Evolutionary conservation across 2,329 filamentous ascomycete species (phyloP).

Genomic region (Coniochaeta hoffmannii): DNA sequence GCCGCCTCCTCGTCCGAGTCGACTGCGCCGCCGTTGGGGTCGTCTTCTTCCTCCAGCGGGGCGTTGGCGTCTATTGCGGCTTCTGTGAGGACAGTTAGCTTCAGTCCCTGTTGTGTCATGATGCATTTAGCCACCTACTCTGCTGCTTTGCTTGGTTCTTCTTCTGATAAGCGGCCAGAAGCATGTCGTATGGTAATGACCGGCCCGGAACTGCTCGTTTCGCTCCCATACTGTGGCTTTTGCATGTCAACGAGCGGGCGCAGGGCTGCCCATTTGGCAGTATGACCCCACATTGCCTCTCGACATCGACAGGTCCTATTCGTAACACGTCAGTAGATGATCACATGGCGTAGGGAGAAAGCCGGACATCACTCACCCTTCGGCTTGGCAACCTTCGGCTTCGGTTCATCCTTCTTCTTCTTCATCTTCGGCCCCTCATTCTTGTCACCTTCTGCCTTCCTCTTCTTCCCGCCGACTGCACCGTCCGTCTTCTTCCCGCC

Average conservation of each 20-base stretch:
- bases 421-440: conserved; percentile 81
- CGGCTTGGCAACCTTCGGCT: conserved; percentile 73
- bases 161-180: conserved; percentile 83
- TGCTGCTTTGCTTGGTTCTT: conserved; percentile 99
- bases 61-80: conserved; percentile 92
- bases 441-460: conserved; percentile 67
- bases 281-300: conserved; percentile 85
- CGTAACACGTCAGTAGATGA: conserved; percentile 1
- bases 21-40: conserved; percentile 70
- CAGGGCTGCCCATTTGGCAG: conserved; percentile 81
- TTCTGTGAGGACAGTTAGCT: conserved; percentile 45
- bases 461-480: conserved; percentile 57
- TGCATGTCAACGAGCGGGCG: conserved; percentile 84
- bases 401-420: conserved; percentile 92
- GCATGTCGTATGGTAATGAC: conserved; percentile 86
- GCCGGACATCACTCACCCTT: conserved; percentile 48
- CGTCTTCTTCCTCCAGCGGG: conserved; percentile 78
- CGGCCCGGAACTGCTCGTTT: conserved; percentile 83
- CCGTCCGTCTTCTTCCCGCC: conserved; percentile 57
- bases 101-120: not conserved
- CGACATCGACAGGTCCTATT: conserved; percentile 81
- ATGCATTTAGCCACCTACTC: conserved; percentile 49
- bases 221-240: conserved; percentile 90
- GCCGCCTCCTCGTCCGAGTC: conserved; percentile 95
- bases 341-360: conserved; percentile 5